Evolutionary conservation across 2,329 filamentous ascomycete species (phyloP), one percentile per base, ranked within the genome.

Genomic region (Mycosphaerella sp.): DNA sequence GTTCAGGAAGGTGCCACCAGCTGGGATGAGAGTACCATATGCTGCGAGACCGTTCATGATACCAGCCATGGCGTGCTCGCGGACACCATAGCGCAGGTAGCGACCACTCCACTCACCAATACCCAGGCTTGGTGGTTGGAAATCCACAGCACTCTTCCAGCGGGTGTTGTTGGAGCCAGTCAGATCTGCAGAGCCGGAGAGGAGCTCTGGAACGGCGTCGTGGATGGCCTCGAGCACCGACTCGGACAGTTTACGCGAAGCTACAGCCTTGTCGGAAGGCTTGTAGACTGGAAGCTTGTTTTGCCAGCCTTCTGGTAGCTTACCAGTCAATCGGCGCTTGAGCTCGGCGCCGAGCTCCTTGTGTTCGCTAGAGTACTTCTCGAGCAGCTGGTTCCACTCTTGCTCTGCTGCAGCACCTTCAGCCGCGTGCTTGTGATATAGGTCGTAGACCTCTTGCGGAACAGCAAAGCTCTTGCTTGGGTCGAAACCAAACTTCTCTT

Each of bases 141-240:
- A 97, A 79, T 98, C 93, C 62, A 91, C 82, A 51, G 93, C 91
- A 49, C 83, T 81, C 86, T 97, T 98, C 89, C 90, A 96, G 71
- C 90, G 85, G 63, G 93, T 98, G 78, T 97, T 85, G 82, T 98
- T 98, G 70, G 93, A 97, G 69, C 89, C 89, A 70, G 93, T 98
- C 79, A 98, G 74, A 80, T 98, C 93, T 64, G 93, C 93, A 60
- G 93, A 98, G 66, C 93, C 93, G 71, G 91, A 95, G 56, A 98
- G 74, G 53, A 98, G 84, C 75, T 97, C 93, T 61, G 93, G 93
- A 49, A 98, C 70, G 60, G 77, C 81, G 45, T 79, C 74, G 78
- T 95, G 82, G 66, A 98, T 85, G 73, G 90, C 91, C 77, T 85
- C 79, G 60, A 98, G 83, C 53, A 97, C 90, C 55, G 81, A 85